phyloP scores from a whole-genome alignment of 148 eudicot species.

The Arctostaphylos glauca region DNA sequence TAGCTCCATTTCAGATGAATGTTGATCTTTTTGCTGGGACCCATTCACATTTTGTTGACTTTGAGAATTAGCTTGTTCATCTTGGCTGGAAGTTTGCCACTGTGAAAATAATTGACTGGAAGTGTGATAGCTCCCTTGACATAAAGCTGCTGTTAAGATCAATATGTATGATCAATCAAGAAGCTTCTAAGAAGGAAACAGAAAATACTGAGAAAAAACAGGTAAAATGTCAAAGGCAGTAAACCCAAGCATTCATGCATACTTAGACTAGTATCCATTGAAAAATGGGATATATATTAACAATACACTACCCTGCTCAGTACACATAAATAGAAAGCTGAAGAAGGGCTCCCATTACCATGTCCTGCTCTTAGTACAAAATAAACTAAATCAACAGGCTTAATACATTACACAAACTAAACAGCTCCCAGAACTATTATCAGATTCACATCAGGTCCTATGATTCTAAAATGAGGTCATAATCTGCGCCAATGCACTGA shows the following conservation, averaged over 20 bases:
- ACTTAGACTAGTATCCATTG: neutral
- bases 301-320: neutral
- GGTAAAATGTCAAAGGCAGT: neutral
- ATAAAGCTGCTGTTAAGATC: constrained; percentile 36
- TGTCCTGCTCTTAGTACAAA: neutral
- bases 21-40: constrained; percentile 42
- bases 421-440: neutral
- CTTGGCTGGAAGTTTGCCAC: constrained; percentile 64
- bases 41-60: constrained; percentile 38
- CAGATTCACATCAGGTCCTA: neutral
- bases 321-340: neutral
- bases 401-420: neutral
- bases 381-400: neutral
- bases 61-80: constrained; percentile 39
- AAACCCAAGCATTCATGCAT: neutral
- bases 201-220: neutral
- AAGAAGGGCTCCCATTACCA: neutral
- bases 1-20: constrained; percentile 40
- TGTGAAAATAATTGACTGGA: constrained; percentile 53
- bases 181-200: neutral
- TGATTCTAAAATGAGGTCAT: neutral
- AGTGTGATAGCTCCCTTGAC: constrained; percentile 62
- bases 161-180: constrained; percentile 12
- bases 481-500: neutral
- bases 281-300: neutral